These are phyloP conservation scores for Cladosporium halotolerans DNA, from an alignment of 2,329 filamentous ascomycete genomes.

Conservation along the genomic window DNA sequence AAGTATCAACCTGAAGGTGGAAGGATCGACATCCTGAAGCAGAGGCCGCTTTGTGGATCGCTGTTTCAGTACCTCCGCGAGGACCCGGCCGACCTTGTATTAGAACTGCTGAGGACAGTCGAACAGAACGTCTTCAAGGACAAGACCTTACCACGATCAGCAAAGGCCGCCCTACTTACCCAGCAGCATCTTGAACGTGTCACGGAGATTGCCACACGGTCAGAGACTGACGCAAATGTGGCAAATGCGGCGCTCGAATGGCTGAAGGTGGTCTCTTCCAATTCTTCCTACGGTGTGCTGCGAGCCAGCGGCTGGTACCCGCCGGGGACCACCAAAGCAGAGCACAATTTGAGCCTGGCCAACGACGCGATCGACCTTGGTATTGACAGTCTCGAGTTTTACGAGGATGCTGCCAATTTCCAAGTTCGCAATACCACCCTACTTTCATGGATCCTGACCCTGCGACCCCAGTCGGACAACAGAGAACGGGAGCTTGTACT, in stretches of 20 bases:
- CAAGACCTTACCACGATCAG: slow-evolving; percentile 61
- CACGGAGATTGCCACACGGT: slow-evolving; percentile 55
- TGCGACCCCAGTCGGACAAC: slow-evolving; percentile 76
- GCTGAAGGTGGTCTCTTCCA: slow-evolving; percentile 68
- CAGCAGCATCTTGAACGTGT: slow-evolving; percentile 34
- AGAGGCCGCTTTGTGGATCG: slow-evolving; percentile 60
- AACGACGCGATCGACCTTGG: slow-evolving; percentile 55
- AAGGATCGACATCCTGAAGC: slow-evolving; percentile 75
- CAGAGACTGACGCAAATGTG: slow-evolving; percentile 45
- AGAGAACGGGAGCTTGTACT: slow-evolving; percentile 77
- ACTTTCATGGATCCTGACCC: slow-evolving; percentile 67
- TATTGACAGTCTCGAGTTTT: slow-evolving; percentile 63
- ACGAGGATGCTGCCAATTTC: slow-evolving; percentile 51
- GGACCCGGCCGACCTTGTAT: slow-evolving; percentile 68
- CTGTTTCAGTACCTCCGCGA: slow-evolving; percentile 71
- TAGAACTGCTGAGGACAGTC: slow-evolving; percentile 67
- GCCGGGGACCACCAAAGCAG: slow-evolving; percentile 44
- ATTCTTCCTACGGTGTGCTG: slow-evolving; percentile 64
- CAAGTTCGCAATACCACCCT: slow-evolving; percentile 75
- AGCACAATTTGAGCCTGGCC: slow-evolving; percentile 18
- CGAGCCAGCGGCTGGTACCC: slow-evolving; percentile 81
- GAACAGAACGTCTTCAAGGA: slow-evolving; percentile 69
- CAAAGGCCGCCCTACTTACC: slow-evolving; percentile 51
- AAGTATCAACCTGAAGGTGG: slow-evolving; percentile 69
- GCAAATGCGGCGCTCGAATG: slow-evolving; percentile 68